These are phyloP conservation scores for Acanthamoeba sp. DNA, from an alignment of 208 protist species.

Conservation along the genomic window DNA sequence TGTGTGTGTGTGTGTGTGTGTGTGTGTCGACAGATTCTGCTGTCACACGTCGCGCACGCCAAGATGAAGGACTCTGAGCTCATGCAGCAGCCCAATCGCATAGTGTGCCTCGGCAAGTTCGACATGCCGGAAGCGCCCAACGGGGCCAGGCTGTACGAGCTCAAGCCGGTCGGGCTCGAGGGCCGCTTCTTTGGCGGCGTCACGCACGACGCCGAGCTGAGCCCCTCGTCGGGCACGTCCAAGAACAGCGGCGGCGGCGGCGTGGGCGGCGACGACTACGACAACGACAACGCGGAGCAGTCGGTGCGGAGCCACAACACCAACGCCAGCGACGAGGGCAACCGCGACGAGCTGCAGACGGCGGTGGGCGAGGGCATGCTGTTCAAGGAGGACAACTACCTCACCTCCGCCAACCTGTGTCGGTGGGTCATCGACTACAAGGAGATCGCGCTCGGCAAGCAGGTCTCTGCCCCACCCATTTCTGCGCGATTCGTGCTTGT, in stretches of 20 bases:
- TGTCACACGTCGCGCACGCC: neutral
- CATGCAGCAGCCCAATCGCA: neutral
- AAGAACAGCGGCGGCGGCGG: neutral
- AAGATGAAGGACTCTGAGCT: neutral
- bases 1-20: neutral
- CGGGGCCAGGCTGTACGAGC: conserved; percentile 1
- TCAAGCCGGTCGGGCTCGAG: neutral
- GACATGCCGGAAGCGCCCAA: neutral
- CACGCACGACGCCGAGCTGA: neutral
- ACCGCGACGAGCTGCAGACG: neutral
- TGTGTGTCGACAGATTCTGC: neutral
- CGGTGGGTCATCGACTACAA: conserved; percentile 65
- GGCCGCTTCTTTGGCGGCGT: conserved; percentile 7
- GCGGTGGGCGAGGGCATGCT: neutral
- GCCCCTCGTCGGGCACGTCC: neutral
- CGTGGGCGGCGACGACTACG: neutral
- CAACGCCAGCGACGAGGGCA: neutral
- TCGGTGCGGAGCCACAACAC: conserved; percentile 5
- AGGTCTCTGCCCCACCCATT: neutral
- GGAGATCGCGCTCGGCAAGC: neutral
- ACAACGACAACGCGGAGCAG: neutral
- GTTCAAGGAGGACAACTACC: conserved; percentile 41
- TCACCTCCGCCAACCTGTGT: conserved; percentile 50
- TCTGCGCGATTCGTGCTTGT: too few species aligned
- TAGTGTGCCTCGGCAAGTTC: conserved; percentile 1